A percentile compares a stretch with the other conserved stretches of the same genome.
Evolutionary conservation across 2,329 filamentous ascomycete species (phyloP).

Genomic region (Aspergillus texensis): DNA sequence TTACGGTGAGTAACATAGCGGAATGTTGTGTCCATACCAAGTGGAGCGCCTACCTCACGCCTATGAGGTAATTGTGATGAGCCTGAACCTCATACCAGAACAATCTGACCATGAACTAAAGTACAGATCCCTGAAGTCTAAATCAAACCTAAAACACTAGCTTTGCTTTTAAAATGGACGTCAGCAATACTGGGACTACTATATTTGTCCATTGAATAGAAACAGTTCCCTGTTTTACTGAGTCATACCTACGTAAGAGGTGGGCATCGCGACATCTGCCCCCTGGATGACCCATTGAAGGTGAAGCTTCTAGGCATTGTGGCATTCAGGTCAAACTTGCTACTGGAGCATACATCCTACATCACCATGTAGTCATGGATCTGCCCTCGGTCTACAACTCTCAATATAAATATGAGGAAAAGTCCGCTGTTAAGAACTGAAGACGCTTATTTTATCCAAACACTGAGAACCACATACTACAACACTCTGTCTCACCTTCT

Average conservation of each 20-base stretch:
- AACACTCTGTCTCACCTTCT: too few relatives aligned
- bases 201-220: too few relatives aligned
- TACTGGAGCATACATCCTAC: background rate
- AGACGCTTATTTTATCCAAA: too few relatives aligned
- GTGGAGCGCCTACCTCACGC: too few relatives aligned
- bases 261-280: background rate
- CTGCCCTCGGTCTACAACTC: background rate
- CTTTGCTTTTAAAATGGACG: background rate
- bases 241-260: background rate
- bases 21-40: too few relatives aligned
- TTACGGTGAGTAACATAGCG: too few relatives aligned
- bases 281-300: too few relatives aligned
- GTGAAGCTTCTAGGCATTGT: too few relatives aligned
- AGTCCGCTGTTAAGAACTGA: too few relatives aligned
- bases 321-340: too few relatives aligned
- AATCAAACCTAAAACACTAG: background rate
- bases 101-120: background rate
- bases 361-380: background rate
- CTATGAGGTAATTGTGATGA: too few relatives aligned
- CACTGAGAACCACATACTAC: too few relatives aligned
- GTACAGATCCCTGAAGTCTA: background rate
- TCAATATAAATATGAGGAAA: background rate
- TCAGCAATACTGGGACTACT: background rate
- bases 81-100: background rate
- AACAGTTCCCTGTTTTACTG: background rate